Percentiles rank a stretch among this genome's conserved stretches.
These are phyloP conservation scores for Jamesozyma lodderae DNA, from an alignment of 805 yeast species.

Conservation along the genomic window DNA sequence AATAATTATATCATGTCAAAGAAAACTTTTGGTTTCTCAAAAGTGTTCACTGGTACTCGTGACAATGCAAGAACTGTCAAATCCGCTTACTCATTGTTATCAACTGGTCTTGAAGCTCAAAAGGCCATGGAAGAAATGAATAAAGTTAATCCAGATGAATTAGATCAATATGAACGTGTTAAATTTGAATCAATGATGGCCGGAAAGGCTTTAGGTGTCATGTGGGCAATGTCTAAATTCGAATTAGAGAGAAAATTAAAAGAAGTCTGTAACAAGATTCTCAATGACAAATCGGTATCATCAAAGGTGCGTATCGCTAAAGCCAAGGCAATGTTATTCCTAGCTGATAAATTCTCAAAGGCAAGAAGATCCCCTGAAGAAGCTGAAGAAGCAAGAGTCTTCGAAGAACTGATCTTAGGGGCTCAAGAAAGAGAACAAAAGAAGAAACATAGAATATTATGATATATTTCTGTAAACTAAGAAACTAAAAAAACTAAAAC, in stretches of 20 bases:
- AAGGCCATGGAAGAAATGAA: constrained; percentile 64
- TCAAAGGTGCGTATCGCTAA: constrained; percentile 56
- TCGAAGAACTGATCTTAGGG: constrained; percentile 87
- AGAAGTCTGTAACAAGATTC: constrained; percentile 71
- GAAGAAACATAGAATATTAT: constrained; percentile 5
- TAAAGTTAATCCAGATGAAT: constrained; percentile 52
- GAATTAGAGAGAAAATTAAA: constrained; percentile 76
- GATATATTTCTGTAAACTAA: too few species aligned
- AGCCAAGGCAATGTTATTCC: constrained; percentile 66
- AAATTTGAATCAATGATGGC: constrained; percentile 75
- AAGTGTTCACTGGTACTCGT: constrained; percentile 69
- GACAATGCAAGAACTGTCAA: constrained; percentile 78
- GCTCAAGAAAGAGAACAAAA: constrained; percentile 46
- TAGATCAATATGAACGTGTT: constrained; percentile 52
- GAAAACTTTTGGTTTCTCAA: constrained; percentile 79
- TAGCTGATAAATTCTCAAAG: constrained; percentile 60
- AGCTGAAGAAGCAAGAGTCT: constrained; percentile 83
- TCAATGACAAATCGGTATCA: constrained; percentile 57
- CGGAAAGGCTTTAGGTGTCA: constrained; percentile 86
- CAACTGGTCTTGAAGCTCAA: constrained; percentile 85
- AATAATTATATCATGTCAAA: constrained; percentile 63
- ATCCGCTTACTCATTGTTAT: constrained; percentile 72
- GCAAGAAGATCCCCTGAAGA: constrained; percentile 77
- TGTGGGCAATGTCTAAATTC: constrained; percentile 88
- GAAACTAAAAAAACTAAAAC: too few species aligned